Percentiles rank a stretch among this genome's conserved stretches.
Evolutionary conservation across 73 alveolate genomes (phyloP).

Genomic region (Paramecium sonneborni): DNA sequence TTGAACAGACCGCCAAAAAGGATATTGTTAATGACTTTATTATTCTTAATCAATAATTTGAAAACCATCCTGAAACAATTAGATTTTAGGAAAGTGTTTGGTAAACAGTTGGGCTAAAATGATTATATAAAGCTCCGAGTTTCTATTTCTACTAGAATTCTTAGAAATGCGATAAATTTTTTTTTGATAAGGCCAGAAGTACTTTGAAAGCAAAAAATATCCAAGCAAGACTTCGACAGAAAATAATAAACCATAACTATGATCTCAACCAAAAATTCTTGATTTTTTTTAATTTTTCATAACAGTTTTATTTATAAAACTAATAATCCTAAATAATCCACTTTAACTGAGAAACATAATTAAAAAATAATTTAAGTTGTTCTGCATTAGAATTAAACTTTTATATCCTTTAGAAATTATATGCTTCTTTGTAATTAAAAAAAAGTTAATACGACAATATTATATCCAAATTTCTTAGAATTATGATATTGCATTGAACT

Average conservation of each 20-base stretch:
- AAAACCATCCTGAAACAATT: background rate
- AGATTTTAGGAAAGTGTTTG: conserved; percentile 57
- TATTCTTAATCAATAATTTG: background rate
- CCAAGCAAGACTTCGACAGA: conserved; percentile 27
- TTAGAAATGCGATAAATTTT: conserved; percentile 62
- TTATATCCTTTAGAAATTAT: too few species aligned
- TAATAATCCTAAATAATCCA: too few species aligned
- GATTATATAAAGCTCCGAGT: conserved; percentile 60
- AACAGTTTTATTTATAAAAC: background rate
- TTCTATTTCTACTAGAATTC: conserved; percentile 65
- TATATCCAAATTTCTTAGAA: background rate
- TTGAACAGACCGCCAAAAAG: conserved; percentile 78
- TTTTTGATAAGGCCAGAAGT: conserved; percentile 71
- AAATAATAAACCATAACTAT: conserved; percentile 1
- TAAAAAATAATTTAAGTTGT: background rate
- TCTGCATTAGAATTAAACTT: too few species aligned
- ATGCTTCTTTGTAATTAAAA: too few species aligned
- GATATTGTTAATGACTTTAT: conserved; percentile 75
- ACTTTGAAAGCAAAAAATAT: conserved; percentile 62
- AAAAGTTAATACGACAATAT: too few species aligned
- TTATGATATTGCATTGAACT: background rate
- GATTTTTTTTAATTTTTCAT: background rate
- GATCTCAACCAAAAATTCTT: background rate
- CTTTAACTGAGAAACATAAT: too few species aligned
- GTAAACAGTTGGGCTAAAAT: conserved; percentile 67